Conservation (phyloP, 2,329 filamentous ascomycete genomes). For the Aotearoamyces nothofagi region DNA sequence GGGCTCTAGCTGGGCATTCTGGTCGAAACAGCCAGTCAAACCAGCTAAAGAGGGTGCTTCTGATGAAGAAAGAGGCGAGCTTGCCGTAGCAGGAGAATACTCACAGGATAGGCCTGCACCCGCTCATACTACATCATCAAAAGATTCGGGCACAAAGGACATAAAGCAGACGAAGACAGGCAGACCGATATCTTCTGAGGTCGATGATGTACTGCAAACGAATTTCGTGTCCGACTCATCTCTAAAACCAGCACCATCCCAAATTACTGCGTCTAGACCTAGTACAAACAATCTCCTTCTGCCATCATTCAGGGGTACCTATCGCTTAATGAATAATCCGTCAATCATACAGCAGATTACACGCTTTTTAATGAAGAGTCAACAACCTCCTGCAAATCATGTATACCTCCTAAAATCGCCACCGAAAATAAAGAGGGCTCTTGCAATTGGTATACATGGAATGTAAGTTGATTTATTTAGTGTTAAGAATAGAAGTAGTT, state of each 20-base stretch:
- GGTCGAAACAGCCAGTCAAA: constrained; percentile 34
- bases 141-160: no score
- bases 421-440: constrained; percentile 64
- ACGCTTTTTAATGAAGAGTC: constrained; percentile 38
- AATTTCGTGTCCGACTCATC: constrained; percentile 4
- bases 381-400: constrained; percentile 47
- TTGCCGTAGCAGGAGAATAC: constrained; percentile 41
- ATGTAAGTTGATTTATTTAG: no score
- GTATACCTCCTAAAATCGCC: constrained; percentile 55
- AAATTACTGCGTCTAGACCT: constrained; percentile 15
- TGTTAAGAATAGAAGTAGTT: no score
- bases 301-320: constrained; percentile 55
- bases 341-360: constrained; percentile 55
- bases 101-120: constrained; percentile 33
- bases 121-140: constrained; percentile 11
- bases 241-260: constrained; percentile 8
- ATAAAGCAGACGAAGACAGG: constrained; percentile 12
- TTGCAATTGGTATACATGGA: constrained; percentile 90
- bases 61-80: constrained; percentile 24
- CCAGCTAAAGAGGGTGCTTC: constrained; percentile 5
- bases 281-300: constrained; percentile 46
- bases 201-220: constrained; percentile 9
- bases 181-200: constrained; percentile 11
- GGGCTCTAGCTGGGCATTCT: constrained; percentile 67
- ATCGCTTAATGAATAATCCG: constrained; percentile 48